Conservation (phyloP, 176 grass and related monocot genomes). For the Zizania latifolia region DNA sequence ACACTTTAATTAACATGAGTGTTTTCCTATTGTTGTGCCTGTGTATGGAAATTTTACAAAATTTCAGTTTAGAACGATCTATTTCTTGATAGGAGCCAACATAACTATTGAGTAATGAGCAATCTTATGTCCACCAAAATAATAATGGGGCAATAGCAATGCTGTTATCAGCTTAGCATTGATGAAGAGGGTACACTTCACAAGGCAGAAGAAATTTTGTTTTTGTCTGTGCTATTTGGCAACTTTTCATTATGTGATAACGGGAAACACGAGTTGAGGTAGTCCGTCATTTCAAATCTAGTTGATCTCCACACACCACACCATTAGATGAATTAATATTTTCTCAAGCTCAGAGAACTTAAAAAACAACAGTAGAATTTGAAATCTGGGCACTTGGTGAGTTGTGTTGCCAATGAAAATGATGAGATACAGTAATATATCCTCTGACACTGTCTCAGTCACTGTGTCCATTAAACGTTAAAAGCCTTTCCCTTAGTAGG, state of each 20-base stretch:
- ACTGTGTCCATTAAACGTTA: not conserved
- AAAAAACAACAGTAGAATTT: not conserved
- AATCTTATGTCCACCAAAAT: not conserved
- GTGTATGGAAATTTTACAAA: not conserved
- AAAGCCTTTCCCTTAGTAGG: not conserved
- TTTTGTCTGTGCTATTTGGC: not conserved
- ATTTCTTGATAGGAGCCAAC: not conserved
- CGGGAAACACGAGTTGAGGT: not conserved
- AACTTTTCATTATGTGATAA: not conserved
- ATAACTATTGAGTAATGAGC: not conserved
- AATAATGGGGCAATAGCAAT: not conserved
- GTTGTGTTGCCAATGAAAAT: not conserved
- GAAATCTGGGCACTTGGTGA: not conserved
- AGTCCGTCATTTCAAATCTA: not conserved
- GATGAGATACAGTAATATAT: not conserved
- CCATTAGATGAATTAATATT: not conserved
- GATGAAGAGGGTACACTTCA: not conserved
- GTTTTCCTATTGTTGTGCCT: not conserved
- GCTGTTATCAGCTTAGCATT: too few relatives aligned
- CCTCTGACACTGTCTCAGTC: not conserved
- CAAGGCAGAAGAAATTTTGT: not conserved
- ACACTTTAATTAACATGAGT: not conserved
- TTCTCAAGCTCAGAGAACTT: not conserved
- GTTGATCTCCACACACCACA: not conserved
- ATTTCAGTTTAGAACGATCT: not conserved